These are phyloP conservation scores for Apiotrichum veenhuisii DNA, from an alignment of 1,284 basidiomycete genomes.

Conservation along the genomic window DNA sequence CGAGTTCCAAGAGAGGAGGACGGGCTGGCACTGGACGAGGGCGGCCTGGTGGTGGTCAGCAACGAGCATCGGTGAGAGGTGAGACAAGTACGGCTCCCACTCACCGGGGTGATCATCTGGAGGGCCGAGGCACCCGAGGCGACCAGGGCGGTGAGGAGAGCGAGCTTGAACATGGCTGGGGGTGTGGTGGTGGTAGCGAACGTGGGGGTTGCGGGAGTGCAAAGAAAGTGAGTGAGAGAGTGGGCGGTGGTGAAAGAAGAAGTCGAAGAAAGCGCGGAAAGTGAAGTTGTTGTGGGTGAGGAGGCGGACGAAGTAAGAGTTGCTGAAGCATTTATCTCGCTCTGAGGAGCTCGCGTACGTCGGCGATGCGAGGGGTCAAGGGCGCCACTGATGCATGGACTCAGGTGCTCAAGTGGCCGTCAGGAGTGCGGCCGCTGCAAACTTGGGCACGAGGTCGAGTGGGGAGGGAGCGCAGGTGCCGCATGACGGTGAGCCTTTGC, in stretches of 20 bases:
- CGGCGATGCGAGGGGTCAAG: neutral
- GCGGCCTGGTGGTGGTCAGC: slow-evolving; percentile 25
- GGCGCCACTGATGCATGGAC: neutral
- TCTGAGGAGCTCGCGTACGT: too few relatives aligned
- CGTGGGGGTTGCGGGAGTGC: neutral
- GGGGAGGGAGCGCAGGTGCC: too few relatives aligned
- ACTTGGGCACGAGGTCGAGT: too few relatives aligned
- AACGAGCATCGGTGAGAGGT: too few relatives aligned
- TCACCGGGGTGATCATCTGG: slow-evolving; percentile 9
- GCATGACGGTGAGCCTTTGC: too few relatives aligned
- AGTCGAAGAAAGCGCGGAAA: neutral
- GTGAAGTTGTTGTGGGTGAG: neutral
- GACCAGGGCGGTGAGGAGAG: slow-evolving; percentile 5
- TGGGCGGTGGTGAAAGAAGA: neutral
- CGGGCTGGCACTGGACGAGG: slow-evolving; percentile 43
- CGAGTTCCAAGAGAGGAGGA: slow-evolving; percentile 56
- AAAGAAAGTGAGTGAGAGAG: neutral
- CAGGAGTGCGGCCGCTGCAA: neutral
- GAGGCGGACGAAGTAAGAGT: too few relatives aligned
- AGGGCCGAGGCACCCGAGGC: slow-evolving; percentile 6
- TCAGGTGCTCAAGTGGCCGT: too few relatives aligned
- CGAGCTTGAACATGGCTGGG: slow-evolving; percentile 6
- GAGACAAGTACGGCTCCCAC: neutral
- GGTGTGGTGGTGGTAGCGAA: neutral
- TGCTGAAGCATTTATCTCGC: too few relatives aligned